Conservation (phyloP, 495 filamentous ascomycete species). For the Penicillium soppii region DNA sequence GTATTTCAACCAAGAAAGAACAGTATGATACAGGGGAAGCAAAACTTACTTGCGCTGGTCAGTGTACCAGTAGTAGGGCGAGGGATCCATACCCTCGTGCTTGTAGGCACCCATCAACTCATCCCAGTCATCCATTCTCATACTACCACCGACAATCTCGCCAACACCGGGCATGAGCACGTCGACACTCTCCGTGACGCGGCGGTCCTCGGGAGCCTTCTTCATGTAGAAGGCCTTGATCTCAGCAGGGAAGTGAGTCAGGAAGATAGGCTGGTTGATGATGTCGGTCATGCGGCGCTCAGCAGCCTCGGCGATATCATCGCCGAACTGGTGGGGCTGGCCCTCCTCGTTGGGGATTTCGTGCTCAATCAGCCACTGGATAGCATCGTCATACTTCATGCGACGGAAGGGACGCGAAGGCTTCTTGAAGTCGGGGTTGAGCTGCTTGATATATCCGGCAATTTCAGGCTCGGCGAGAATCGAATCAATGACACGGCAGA, state of each 20-base stretch:
- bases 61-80: slow-evolving; percentile 98
- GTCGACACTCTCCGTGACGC: slow-evolving; percentile 97
- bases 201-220: slow-evolving; percentile 74
- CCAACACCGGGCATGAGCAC: slow-evolving; percentile 95
- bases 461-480: slow-evolving; percentile 70
- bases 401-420: slow-evolving; percentile 87
- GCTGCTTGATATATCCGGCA: slow-evolving; percentile 67
- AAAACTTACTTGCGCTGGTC: slow-evolving; percentile 90
- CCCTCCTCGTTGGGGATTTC: slow-evolving; percentile 92
- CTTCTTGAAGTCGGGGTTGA: slow-evolving; percentile 84
- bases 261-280: slow-evolving; percentile 91
- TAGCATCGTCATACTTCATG: slow-evolving; percentile 94
- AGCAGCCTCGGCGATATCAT: slow-evolving; percentile 97
- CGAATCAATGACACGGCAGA: slow-evolving; percentile 80
- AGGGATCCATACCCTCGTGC: slow-evolving; percentile 79
- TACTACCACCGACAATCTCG: slow-evolving; percentile 94
- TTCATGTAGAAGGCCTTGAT: slow-evolving; percentile 99
- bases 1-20: slow-evolving; percentile 2
- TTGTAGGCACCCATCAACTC: slow-evolving; percentile 88
- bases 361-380: slow-evolving; percentile 87
- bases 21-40: background rate
- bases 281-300: slow-evolving; percentile 96
- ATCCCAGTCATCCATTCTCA: slow-evolving; percentile 94
- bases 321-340: slow-evolving; percentile 84
- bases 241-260: slow-evolving; percentile 94